A percentile compares a stretch with the other conserved stretches of the same genome.
Evolutionary conservation across 208 protist genomes (phyloP).

Genomic region (Crithidia brevicula): DNA sequence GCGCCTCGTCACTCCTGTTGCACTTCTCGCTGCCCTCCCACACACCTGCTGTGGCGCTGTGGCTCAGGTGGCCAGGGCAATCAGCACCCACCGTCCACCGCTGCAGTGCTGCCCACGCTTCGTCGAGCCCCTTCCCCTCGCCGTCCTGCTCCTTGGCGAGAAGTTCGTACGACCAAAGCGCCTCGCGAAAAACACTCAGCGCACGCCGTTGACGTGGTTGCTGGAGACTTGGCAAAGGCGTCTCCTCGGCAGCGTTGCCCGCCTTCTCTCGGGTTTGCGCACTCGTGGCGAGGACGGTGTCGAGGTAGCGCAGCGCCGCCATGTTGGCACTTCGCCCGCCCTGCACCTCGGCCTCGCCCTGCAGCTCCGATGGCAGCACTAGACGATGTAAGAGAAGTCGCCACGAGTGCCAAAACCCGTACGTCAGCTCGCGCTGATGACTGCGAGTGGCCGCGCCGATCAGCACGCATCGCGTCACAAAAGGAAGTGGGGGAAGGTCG

Average conservation of each 20-base stretch:
- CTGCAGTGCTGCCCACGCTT: constrained; percentile 23
- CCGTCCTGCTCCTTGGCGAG: constrained; percentile 23
- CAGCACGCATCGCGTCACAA: constrained; percentile 33
- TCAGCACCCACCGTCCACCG: neutral
- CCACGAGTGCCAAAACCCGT: constrained; percentile 21
- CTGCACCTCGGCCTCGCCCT: neutral
- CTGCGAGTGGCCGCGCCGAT: constrained; percentile 30
- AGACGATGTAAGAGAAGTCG: constrained; percentile 30
- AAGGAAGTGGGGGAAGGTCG: constrained; percentile 17
- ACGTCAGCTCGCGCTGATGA: constrained; percentile 19
- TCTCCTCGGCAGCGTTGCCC: neutral
- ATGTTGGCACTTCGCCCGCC: constrained; percentile 13
- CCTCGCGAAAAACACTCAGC: constrained; percentile 20
- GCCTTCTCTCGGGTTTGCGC: neutral
- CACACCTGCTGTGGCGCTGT: too few species aligned
- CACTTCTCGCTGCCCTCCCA: too few species aligned
- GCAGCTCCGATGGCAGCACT: constrained; percentile 23
- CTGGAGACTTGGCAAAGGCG: neutral
- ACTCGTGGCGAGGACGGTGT: neutral
- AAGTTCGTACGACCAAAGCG: constrained; percentile 34
- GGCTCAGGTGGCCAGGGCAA: too few species aligned
- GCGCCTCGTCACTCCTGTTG: too few species aligned
- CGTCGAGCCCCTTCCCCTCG: constrained; percentile 10
- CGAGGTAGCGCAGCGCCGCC: constrained; percentile 16
- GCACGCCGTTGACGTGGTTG: neutral